A percentile compares a stretch with the other conserved stretches of the same genome.
These are phyloP conservation scores for Solanum tarijense DNA, from an alignment of 257 asterid species.

Conservation along the genomic window DNA sequence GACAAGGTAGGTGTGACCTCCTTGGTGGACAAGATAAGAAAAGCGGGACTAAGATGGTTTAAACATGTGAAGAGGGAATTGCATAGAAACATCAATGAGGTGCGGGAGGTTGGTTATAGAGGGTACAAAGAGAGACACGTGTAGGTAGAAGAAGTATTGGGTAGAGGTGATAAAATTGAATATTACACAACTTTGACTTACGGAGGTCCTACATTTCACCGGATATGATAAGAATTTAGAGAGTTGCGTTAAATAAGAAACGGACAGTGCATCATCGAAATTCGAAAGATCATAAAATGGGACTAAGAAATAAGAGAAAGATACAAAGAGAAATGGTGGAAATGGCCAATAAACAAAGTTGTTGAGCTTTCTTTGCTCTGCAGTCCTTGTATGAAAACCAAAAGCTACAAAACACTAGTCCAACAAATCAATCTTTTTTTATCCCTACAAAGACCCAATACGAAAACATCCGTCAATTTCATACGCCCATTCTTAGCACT, in stretches of 20 bases:
- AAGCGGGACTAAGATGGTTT: background rate
- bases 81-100: too few species aligned
- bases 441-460: background rate
- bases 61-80: background rate
- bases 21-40: too few species aligned
- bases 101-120: background rate
- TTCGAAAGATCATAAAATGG: background rate
- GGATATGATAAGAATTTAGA: background rate
- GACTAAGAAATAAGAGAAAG: background rate
- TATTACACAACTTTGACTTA: too few species aligned
- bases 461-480: conserved; percentile 7
- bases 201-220: too few species aligned
- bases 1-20: background rate
- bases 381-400: background rate
- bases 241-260: background rate
- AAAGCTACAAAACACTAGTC: background rate
- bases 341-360: background rate
- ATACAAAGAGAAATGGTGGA: background rate
- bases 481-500: background rate
- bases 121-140: too few species aligned
- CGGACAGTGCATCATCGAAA: background rate
- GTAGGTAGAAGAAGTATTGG: too few species aligned
- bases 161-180: background rate
- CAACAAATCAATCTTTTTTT: background rate
- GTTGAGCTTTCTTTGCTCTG: background rate